A percentile compares a stretch with the other conserved stretches of the same genome.
Conservation (phyloP, 331 rosid species). For the Saraca asoca region DNA sequence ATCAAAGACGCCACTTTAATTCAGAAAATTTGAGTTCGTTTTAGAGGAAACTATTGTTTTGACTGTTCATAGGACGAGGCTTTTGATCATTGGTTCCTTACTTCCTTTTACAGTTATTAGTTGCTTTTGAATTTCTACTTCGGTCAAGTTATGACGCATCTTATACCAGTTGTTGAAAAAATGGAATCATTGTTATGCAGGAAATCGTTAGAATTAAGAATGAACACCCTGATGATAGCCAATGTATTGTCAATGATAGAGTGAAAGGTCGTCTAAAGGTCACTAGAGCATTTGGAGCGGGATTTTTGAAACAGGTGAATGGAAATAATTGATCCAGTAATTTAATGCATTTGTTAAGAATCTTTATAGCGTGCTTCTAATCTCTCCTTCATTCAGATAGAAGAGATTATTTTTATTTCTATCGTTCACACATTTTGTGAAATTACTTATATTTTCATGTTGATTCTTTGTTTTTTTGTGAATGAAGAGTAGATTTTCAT, state of each 20-base stretch:
- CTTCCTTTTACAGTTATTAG: constrained; percentile 4
- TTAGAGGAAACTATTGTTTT: background rate
- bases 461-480: too few species aligned
- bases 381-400: constrained; percentile 8
- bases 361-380: background rate
- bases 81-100: constrained; percentile 1
- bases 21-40: background rate
- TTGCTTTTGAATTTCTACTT: constrained; percentile 24
- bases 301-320: constrained; percentile 87
- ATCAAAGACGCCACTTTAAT: background rate
- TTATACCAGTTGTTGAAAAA: constrained; percentile 30
- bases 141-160: constrained; percentile 28
- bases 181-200: constrained; percentile 48
- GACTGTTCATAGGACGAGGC: background rate
- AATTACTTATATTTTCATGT: background rate
- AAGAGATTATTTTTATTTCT: constrained; percentile 11
- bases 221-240: constrained; percentile 91
- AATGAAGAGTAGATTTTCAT: too few species aligned
- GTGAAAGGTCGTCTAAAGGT: constrained; percentile 98
- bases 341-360: background rate
- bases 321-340: constrained; percentile 19
- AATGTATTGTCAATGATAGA: constrained; percentile 85
- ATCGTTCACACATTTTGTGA: constrained; percentile 16
- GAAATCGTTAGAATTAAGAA: constrained; percentile 82
- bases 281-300: constrained; percentile 96